Percentiles rank a stretch among this genome's conserved stretches.
Evolutionary conservation across 768 basidiomycete species (phyloP).

Genomic region (Auriscalpium orientale): DNA sequence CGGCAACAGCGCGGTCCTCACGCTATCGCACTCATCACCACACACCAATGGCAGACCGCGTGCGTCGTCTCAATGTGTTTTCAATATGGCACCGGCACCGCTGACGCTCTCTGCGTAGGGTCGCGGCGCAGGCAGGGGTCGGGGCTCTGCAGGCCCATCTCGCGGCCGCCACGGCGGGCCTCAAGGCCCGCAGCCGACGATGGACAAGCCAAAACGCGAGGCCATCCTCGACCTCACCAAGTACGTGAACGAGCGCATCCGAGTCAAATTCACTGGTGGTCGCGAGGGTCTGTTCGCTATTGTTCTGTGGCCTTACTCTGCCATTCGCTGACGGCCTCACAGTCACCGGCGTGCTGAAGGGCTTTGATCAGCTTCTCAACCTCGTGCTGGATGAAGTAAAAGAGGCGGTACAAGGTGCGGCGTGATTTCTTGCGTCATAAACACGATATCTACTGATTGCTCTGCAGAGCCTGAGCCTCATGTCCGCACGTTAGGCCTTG

Average conservation of each 20-base stretch:
- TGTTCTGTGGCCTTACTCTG: neutral
- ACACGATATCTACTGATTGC: neutral
- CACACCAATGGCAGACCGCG: conserved; percentile 52
- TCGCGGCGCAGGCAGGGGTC: conserved; percentile 48
- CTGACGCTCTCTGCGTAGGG: conserved; percentile 34
- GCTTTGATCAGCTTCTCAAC: conserved; percentile 93
- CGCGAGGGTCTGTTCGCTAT: conserved; percentile 61
- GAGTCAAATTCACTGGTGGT: conserved; percentile 98
- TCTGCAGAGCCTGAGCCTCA: conserved; percentile 55
- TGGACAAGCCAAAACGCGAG: conserved; percentile 83
- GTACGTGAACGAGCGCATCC: conserved; percentile 85
- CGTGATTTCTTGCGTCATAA: conserved; percentile 7
- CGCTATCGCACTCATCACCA: neutral
- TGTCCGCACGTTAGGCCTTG: conserved; percentile 68
- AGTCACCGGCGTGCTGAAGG: conserved; percentile 93
- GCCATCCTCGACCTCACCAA: conserved; percentile 93
- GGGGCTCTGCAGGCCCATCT: conserved; percentile 32
- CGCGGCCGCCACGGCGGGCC: conserved; percentile 45
- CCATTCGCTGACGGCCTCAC: neutral
- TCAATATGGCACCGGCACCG: neutral
- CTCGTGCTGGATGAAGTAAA: conserved; percentile 94
- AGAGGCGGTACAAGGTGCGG: conserved; percentile 67
- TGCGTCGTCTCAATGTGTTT: conserved; percentile 24
- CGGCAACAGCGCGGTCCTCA: neutral
- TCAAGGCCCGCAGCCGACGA: conserved; percentile 38